phyloP scores from a whole-genome alignment of 73 alveolate species.

The Urostyla sp. region DNA sequence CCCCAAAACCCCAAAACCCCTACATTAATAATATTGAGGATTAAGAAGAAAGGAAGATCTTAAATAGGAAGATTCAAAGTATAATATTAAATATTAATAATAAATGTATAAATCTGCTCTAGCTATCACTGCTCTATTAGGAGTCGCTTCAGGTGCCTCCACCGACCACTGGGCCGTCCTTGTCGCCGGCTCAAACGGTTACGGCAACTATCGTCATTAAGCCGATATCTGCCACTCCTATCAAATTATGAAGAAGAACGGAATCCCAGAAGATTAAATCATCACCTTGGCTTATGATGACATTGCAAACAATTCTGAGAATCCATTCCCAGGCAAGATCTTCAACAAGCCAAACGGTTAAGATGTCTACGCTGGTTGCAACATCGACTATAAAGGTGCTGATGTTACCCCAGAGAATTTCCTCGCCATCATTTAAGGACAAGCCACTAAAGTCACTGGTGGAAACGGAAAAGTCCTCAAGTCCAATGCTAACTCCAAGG shows the following conservation, averaged over 20 bases:
- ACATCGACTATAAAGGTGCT: constrained; percentile 91
- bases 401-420: constrained; percentile 95
- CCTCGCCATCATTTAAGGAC: constrained; percentile 91
- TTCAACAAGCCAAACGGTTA: constrained; percentile 94
- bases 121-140: constrained; percentile 16
- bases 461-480: constrained; percentile 82
- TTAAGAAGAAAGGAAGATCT: no score
- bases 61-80: not conserved
- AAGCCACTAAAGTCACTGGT: constrained; percentile 45
- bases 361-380: constrained; percentile 98
- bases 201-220: constrained; percentile 97
- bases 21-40: no score
- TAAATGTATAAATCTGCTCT: constrained; percentile 30
- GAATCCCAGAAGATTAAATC: constrained; percentile 92
- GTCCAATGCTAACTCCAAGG: constrained; percentile 83
- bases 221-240: constrained; percentile 99
- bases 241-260: constrained; percentile 87
- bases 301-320: constrained; percentile 85
- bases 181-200: constrained; percentile 97
- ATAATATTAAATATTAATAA: constrained; percentile 23
- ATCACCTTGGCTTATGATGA: constrained; percentile 97
- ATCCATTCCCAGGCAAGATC: constrained; percentile 97
- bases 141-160: constrained; percentile 10
- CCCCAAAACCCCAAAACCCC: no score
- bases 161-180: constrained; percentile 94